A percentile compares a stretch with the other conserved stretches of the same genome.
These are phyloP conservation scores for Kurtzmaniella quercitrusa DNA, from an alignment of 1,139 yeast genomes.

Conservation along the genomic window DNA sequence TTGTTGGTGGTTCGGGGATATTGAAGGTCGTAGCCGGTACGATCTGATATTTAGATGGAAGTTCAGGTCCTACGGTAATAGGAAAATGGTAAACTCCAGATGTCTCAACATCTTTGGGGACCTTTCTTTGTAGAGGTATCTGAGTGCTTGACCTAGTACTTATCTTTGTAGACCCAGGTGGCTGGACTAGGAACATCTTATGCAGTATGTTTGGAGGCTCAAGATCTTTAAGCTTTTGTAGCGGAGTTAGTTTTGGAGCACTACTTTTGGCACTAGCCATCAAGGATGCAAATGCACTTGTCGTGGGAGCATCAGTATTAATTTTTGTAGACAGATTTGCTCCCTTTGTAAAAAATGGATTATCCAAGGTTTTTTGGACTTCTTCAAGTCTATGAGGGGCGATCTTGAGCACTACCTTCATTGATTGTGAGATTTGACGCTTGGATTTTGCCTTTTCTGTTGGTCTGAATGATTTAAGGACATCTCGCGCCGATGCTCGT, in stretches of 20 bases:
- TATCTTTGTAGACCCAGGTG: not conserved
- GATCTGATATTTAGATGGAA: not conserved
- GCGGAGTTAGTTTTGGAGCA: conserved; percentile 17
- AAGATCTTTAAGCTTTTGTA: conserved; percentile 22
- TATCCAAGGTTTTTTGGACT: conserved; percentile 5
- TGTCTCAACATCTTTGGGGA: no score
- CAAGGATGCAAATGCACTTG: conserved; percentile 20
- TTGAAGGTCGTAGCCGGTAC: not conserved
- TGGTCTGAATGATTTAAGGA: conserved; percentile 11
- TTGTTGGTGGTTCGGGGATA: conserved; percentile 12
- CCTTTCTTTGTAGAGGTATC: no score
- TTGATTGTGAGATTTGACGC: conserved; percentile 5
- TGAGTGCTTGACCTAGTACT: not conserved
- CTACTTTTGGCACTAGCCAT: conserved; percentile 21
- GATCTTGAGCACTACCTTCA: conserved; percentile 19
- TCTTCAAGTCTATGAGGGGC: conserved; percentile 11
- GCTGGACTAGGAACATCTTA: conserved; percentile 18
- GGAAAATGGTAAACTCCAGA: not conserved
- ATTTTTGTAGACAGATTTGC: conserved; percentile 1
- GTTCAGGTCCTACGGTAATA: not conserved
- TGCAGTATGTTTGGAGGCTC: conserved; percentile 17
- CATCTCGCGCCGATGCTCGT: conserved; percentile 22
- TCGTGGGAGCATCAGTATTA: conserved; percentile 7
- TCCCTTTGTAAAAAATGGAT: conserved; percentile 11
- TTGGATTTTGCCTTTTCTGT: not conserved